phyloP scores from a whole-genome alignment of 2,329 filamentous ascomycete genomes.

The Bisporella sp. region DNA sequence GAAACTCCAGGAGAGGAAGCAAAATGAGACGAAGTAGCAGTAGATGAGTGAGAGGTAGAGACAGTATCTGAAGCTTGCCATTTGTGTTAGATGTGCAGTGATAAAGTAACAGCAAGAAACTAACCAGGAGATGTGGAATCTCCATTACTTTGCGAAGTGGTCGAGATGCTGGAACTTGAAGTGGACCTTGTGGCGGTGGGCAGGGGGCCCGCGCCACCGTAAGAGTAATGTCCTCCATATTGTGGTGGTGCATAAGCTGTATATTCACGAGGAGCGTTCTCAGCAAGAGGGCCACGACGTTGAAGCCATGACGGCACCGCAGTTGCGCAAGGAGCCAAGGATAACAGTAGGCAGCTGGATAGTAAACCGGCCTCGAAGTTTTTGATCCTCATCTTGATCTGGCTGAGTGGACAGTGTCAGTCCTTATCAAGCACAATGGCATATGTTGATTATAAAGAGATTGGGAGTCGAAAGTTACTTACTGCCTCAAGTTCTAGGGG shows the following conservation, averaged over 20 bases:
- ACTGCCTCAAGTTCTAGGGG: too few relatives aligned
- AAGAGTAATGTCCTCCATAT: conserved; percentile 17
- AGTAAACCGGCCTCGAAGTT: conserved; percentile 9
- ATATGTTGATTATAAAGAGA: background rate
- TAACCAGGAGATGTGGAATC: conserved; percentile 6
- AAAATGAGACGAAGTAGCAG: too few relatives aligned
- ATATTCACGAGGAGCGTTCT: conserved; percentile 18
- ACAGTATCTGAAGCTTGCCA: too few relatives aligned
- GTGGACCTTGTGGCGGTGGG: conserved; percentile 14
- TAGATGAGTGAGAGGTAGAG: too few relatives aligned
- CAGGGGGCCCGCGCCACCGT: conserved; percentile 20
- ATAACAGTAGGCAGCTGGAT: conserved; percentile 13
- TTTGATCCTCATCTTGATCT: conserved; percentile 22
- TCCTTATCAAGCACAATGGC: background rate
- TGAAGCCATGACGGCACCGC: conserved; percentile 21
- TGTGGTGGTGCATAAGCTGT: conserved; percentile 14
- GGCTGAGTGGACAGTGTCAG: background rate
- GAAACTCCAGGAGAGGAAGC: too few relatives aligned
- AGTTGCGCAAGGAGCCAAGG: conserved; percentile 10
- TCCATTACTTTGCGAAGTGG: conserved; percentile 8
- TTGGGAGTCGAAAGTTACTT: background rate
- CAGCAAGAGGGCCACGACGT: conserved; percentile 8
- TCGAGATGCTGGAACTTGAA: background rate
- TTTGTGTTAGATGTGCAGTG: background rate
- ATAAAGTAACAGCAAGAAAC: conserved; percentile 1